These are phyloP conservation scores for Mycena haematopus DNA, from an alignment of 768 basidiomycete genomes.

Conservation along the genomic window DNA sequence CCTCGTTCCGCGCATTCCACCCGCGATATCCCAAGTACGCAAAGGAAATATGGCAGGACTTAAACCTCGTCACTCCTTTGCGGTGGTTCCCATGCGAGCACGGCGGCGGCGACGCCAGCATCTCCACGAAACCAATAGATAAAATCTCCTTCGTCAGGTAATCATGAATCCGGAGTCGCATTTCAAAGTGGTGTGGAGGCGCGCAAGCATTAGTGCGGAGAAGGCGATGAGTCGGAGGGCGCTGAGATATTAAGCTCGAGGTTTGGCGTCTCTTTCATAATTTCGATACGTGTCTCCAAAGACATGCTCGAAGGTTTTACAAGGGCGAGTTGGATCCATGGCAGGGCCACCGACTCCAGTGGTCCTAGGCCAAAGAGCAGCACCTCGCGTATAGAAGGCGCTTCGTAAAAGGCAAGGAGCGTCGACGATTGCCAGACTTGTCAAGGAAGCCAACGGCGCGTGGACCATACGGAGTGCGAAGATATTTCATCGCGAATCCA, in stretches of 20 bases:
- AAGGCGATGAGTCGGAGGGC: neutral
- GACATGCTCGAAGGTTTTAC: neutral
- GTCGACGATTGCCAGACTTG: neutral
- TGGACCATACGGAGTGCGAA: neutral
- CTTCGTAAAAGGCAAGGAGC: constrained; percentile 1
- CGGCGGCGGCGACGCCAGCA: neutral
- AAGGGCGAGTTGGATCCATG: constrained; percentile 3
- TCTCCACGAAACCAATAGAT: neutral
- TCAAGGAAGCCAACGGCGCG: neutral
- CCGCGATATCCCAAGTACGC: too few species aligned
- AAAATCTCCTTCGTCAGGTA: neutral
- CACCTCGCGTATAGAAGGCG: constrained; percentile 3
- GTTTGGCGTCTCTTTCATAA: neutral
- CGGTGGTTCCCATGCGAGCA: too few species aligned
- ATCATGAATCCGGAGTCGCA: neutral
- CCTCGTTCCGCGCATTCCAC: neutral
- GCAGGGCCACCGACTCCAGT: neutral
- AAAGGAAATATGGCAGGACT: constrained; percentile 1
- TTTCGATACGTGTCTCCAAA: neutral
- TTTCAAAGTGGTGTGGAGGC: neutral
- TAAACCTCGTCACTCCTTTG: too few species aligned
- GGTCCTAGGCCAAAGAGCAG: neutral
- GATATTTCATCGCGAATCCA: neutral
- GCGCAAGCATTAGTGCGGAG: neutral
- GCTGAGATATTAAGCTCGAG: neutral